These are phyloP conservation scores for Tolypocladium endophyticum DNA, from an alignment of 2,329 filamentous ascomycete genomes.

Conservation along the genomic window DNA sequence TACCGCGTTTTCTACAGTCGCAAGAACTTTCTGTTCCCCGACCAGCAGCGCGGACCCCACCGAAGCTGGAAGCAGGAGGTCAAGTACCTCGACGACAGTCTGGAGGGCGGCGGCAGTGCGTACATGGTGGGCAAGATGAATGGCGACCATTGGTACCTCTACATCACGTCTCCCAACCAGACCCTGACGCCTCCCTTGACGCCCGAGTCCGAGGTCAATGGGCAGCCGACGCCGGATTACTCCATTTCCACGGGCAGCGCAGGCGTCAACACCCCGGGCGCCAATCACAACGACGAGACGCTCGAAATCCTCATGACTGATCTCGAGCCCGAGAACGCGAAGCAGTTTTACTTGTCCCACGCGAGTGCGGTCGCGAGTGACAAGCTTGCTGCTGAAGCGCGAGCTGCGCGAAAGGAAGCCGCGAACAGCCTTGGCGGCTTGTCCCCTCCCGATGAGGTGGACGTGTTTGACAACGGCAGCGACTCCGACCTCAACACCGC, in stretches of 20 bases:
- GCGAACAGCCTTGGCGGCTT: conserved; percentile 50
- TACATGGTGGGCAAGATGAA: conserved; percentile 99
- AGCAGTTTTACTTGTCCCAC: conserved; percentile 58
- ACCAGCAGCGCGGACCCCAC: conserved; percentile 88
- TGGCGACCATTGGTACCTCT: conserved; percentile 97
- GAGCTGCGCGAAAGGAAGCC: conserved; percentile 50
- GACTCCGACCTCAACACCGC: conserved; percentile 43
- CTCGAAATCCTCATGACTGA: conserved; percentile 65
- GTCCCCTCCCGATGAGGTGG: conserved; percentile 49
- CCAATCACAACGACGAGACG: conserved; percentile 60
- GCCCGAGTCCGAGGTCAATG: conserved; percentile 42
- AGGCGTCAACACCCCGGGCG: conserved; percentile 27
- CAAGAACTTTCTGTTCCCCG: conserved; percentile 95
- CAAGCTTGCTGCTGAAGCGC: conserved; percentile 59
- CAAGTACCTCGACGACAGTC: conserved; percentile 82
- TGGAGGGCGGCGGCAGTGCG: conserved; percentile 83
- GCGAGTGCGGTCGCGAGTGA: conserved; percentile 86
- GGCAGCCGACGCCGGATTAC: conserved; percentile 25
- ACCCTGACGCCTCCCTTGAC: conserved; percentile 74
- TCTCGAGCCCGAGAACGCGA: conserved; percentile 56
- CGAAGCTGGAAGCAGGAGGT: conserved; percentile 97
- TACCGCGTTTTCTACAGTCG: conserved; percentile 98
- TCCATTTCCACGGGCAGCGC: conserved; percentile 43
- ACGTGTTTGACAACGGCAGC: conserved; percentile 68
- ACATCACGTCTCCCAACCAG: conserved; percentile 80